phyloP scores from a whole-genome alignment of 1,284 basidiomycete species.

The Marasmius sp. region DNA sequence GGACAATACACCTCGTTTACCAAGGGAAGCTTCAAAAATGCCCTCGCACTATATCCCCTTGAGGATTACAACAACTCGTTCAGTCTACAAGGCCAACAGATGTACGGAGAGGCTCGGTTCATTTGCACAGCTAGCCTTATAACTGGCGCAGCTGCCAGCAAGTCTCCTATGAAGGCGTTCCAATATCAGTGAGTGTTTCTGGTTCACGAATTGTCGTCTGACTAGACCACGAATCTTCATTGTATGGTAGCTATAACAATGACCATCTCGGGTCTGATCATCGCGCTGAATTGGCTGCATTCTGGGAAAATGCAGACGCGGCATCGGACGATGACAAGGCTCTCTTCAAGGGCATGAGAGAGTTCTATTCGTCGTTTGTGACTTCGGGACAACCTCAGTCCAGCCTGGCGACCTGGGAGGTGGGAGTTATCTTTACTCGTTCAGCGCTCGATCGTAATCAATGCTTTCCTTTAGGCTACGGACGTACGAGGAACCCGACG shows the following conservation, averaged over 20 bases:
- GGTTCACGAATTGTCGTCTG: not conserved
- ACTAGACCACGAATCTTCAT: not conserved
- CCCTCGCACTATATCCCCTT: constrained; percentile 10
- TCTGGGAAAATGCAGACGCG: not conserved
- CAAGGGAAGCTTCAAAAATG: constrained; percentile 3
- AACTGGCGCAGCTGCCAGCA: constrained; percentile 1
- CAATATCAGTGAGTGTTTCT: constrained; percentile 7
- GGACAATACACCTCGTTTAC: constrained; percentile 12
- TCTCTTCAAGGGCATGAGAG: constrained; percentile 9
- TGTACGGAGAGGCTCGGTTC: constrained; percentile 17
- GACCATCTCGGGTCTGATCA: constrained; percentile 10
- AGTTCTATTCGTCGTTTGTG: constrained; percentile 13
- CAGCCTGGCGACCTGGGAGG: constrained; percentile 2
- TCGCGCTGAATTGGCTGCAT: constrained; percentile 6
- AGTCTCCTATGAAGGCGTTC: not conserved
- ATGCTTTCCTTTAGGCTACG: not conserved
- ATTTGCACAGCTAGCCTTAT: constrained; percentile 15
- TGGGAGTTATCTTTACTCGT: not conserved
- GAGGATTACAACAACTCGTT: constrained; percentile 8
- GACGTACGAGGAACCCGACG: not conserved
- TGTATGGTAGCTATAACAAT: constrained; percentile 10
- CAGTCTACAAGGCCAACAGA: constrained; percentile 13
- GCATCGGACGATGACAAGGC: constrained; percentile 3
- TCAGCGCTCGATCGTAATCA: not conserved
- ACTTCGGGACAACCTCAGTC: constrained; percentile 4